Base-by-base conservation (phyloP, 305 asterid genomes). In the Fraxinus dipetala region DNA sequence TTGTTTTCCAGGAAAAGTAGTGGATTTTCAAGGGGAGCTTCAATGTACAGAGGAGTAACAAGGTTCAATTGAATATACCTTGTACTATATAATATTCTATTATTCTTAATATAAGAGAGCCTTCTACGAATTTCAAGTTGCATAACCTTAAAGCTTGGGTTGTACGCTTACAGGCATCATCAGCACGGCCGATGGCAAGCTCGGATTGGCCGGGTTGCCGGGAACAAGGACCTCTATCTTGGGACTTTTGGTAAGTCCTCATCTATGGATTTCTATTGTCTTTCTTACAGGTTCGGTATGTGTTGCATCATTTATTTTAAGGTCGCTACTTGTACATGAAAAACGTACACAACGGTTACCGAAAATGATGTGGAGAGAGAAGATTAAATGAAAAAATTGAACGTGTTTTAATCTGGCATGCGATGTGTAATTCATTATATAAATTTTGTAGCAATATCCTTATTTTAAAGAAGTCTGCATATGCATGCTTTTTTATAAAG, bases 101-200 rank as follows among this genome's bases (percentile, higher is more conserved):
- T 61, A 28, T 3, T 1, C 24, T 13, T 32, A 8, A 35, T 24
- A 13, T 38, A 6, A 51, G 22, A 16, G 63, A 51, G 9, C 9
- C 24, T 51, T 16, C 0, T 16, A 16, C 2, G 63, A 16, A 51
- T 28, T 4, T 73, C 13, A 30, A 34, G 31, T 32, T 5, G 38
- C 35, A 1, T 51, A 16, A 1, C 22, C 9, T 51, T 16, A 51
- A 51, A 51, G 1, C 63, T 5, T 6, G 63, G 24, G 4, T 40
- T 38, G 34, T 3, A 73, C 77, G 40, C 61, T 63, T 0, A 16
- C 76, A 95, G 98, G 93, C 98, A 95, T 83, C 98, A 95, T 87
- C 98, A 95, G 78, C 98, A 95, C 82, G 98, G 98, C 26, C 89
- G 98, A 80, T 94, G 98, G 98, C 98, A 94, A 76, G 98, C 98